Base-by-base conservation (phyloP, 805 yeast species). In the Dipodascopsis uninucleata region DNA sequence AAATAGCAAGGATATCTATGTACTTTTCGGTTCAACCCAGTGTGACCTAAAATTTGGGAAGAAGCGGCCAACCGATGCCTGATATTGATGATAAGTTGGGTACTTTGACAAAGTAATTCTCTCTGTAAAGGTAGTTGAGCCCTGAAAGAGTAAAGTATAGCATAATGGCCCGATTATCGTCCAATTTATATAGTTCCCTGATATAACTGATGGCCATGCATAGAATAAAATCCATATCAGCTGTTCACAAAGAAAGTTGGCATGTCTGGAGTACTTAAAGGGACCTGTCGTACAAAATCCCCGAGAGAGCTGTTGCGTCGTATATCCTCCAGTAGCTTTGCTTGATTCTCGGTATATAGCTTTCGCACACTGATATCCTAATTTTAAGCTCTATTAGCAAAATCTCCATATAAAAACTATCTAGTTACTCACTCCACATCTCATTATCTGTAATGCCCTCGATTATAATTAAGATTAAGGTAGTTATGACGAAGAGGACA, bases 201-300 rank as follows among this genome's bases (percentile, higher is more conserved):
- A 25, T 5, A 41, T 8, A 18, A 23, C 17, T 4, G 24, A 28
- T 8, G 31, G 37, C 55, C 55, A 50, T 4, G 41, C 5, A 25
- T 50, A 50, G 17, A 48, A 45, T 7, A 41, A 14, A 10, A 26
- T 10, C 55, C 55, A 50, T 23, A 50, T 31, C 18, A 39, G 6
- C 25, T 50, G 55, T 43, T 50, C 55, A 14, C 39, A 41, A 12
- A 48, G 25, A 22, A 50, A 50, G 28, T 50, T 50, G 21, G 55
- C 35, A 29, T 50, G 55, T 39, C 53, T 33, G 4, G 53, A 50
- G 31, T 37, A 48, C n/a, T 40, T 46, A 36, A 50, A 50, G 14
- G 34, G 14, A 24, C 55, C 55, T 3, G 34, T 36, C 12, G 53
- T 50, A 38, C 55, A 50, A 39, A 50, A 50, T 6, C 55, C 55